A percentile compares a stretch with the other conserved stretches of the same genome.
Evolutionary conservation across 306 rosid genomes (phyloP).

Genomic region (Spatholobus suberectus): DNA sequence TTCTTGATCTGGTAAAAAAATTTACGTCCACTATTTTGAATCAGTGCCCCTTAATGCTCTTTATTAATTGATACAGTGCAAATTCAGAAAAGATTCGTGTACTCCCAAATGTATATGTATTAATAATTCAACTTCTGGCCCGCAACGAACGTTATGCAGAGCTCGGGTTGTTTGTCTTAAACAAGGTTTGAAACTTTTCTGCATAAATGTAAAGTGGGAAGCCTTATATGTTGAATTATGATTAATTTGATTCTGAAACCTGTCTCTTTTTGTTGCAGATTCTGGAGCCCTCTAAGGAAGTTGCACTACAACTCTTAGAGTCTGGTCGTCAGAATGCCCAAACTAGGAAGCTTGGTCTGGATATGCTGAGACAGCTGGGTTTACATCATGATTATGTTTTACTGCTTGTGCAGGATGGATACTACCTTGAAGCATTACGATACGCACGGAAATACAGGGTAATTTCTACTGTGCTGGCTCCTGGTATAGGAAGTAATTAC

Average conservation of each 20-base stretch:
- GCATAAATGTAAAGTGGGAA: slow-evolving; percentile 10
- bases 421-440: slow-evolving; percentile 91
- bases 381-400: slow-evolving; percentile 89
- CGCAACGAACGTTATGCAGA: slow-evolving; percentile 86
- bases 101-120: slow-evolving; percentile 68
- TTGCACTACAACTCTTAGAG: slow-evolving; percentile 88
- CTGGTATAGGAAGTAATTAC: slow-evolving; percentile 13
- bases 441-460: slow-evolving; percentile 84
- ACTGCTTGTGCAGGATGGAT: slow-evolving; percentile 86
- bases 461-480: slow-evolving; percentile 38
- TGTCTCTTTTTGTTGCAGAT: slow-evolving; percentile 59
- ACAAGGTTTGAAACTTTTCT: slow-evolving; percentile 68
- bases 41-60: slow-evolving; percentile 22
- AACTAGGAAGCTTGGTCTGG: slow-evolving; percentile 90
- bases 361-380: slow-evolving; percentile 93
- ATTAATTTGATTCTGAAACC: slow-evolving; percentile 35
- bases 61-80: slow-evolving; percentile 62
- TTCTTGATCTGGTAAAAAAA: slow-evolving; percentile 14
- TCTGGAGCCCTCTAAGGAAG: slow-evolving; percentile 94
- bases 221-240: slow-evolving; percentile 31
- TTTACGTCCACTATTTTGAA: slow-evolving; percentile 10
- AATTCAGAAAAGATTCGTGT: slow-evolving; percentile 81
- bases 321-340: slow-evolving; percentile 79
- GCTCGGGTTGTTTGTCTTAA: slow-evolving; percentile 77
- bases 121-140: slow-evolving; percentile 76